Base-by-base conservation (phyloP, 1,139 yeast species). In the Pichia terricola region DNA sequence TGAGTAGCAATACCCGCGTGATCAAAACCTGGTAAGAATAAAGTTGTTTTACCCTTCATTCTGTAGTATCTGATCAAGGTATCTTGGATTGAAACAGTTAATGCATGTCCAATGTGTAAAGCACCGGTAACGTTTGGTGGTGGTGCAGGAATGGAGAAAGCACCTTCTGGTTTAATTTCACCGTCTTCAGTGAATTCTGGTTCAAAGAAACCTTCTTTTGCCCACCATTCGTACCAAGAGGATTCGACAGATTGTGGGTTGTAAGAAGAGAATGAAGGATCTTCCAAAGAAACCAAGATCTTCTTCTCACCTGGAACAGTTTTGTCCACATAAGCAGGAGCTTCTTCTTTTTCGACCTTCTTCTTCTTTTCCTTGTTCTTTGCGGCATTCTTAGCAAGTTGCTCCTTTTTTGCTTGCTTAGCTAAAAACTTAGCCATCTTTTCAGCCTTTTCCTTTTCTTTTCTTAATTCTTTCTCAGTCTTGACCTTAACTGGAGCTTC, bases 111-210 rank as follows among this genome's bases (percentile, higher is more conserved):
- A 64, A 91, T 94, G 66, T 91, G 99, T 56, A 91, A 75, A 43
- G 97, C 96, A 69, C 99, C 98, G 40, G 99, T 91, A 53, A 94
- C 95, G 62, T 91, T 91, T 60, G 98, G 98, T 51, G 99, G 99
- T 40, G 98, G 98, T 27, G 96, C 94, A 37, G 98, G 97, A 57
- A 91, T 86, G 51, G 85, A 75, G 66, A 91, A 91, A 28, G 72
- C 63, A 53, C 97, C 97, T 61, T 80, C 89, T 37, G 91, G 82
- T 63, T 82, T 83, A 53, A 77, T 60, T 44, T 81, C 68, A 40
- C 96, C 97, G 55, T 80, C 79, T 45, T 68, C 75, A 40, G 81
- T 74, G 55, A 83, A 79, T 63, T 85, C 87, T 22, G 99, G 98
- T 66, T 83, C 81, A 59, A 91, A 91, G 57, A 77, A 80, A 26